Conservation (phyloP, 2,329 filamentous ascomycete genomes). For the Pseudocercospora cruenta region DNA sequence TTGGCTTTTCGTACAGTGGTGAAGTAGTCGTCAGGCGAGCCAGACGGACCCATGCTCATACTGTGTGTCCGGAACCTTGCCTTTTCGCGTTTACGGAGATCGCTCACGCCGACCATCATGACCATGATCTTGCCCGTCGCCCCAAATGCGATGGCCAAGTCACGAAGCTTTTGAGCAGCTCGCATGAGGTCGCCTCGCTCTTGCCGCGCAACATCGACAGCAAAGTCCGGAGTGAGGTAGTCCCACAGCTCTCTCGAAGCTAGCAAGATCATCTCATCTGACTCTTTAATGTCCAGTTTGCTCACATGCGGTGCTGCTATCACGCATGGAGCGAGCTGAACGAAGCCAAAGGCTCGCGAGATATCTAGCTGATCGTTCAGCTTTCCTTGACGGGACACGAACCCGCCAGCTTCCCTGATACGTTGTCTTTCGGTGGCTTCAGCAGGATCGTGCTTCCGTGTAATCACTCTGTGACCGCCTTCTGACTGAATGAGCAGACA, state of each 20-base stretch:
- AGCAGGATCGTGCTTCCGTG: constrained; percentile 89
- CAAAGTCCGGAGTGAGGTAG: constrained; percentile 83
- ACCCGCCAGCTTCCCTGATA: constrained; percentile 92
- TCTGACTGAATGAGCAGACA: constrained; percentile 93
- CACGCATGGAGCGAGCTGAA: constrained; percentile 87
- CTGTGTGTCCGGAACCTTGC: constrained; percentile 77
- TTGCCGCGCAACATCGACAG: constrained; percentile 86
- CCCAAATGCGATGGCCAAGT: constrained; percentile 93
- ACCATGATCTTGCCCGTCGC: constrained; percentile 97
- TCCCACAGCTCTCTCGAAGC: constrained; percentile 96
- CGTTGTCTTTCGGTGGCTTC: constrained; percentile 81
- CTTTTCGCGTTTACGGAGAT: constrained; percentile 83
- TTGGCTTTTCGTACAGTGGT: constrained; percentile 67
- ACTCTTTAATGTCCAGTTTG: constrained; percentile 77
- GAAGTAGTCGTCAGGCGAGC: constrained; percentile 72
- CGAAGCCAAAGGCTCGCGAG: constrained; percentile 92
- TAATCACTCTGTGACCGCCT: constrained; percentile 79
- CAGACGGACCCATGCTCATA: constrained; percentile 80
- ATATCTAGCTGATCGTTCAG: constrained; percentile 90
- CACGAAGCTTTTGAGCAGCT: constrained; percentile 89
- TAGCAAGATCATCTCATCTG: constrained; percentile 90
- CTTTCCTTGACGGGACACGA: constrained; percentile 91
- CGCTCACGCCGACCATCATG: constrained; percentile 93
- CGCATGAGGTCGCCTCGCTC: constrained; percentile 91
- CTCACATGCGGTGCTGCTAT: constrained; percentile 86